Evolutionary conservation across 768 basidiomycete genomes (phyloP).

Genomic region (Psilocybe subaeruginosa): DNA sequence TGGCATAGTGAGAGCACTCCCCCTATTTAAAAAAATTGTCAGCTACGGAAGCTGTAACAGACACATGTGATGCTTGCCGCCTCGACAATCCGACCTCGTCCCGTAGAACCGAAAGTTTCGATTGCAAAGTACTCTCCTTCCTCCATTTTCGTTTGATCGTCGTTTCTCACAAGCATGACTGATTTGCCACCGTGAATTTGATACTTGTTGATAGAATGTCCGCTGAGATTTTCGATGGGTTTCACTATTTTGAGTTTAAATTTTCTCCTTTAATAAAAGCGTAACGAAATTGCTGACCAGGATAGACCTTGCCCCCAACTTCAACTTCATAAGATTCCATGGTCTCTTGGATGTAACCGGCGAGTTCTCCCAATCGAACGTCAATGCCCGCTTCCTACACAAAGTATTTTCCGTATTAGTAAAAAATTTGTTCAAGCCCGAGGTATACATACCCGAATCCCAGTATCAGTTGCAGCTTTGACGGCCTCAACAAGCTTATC

Average conservation of each 20-base stretch:
- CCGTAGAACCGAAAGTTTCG: constrained; percentile 98
- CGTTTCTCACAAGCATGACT: constrained; percentile 85
- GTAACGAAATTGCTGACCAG: constrained; percentile 52
- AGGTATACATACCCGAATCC: constrained; percentile 62
- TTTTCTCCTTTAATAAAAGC: not conserved
- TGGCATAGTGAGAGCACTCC: constrained; percentile 93
- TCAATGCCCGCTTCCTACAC: constrained; percentile 94
- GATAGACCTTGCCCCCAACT: constrained; percentile 80
- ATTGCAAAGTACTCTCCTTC: constrained; percentile 99
- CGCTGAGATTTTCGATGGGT: constrained; percentile 90
- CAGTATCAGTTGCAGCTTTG: constrained; percentile 92
- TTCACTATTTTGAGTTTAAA: constrained; percentile 62
- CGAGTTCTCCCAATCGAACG: constrained; percentile 90
- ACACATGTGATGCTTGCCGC: constrained; percentile 45
- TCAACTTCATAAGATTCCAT: constrained; percentile 99
- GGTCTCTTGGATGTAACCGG: constrained; percentile 91
- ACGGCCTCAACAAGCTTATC: constrained; percentile 90
- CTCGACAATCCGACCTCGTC: constrained; percentile 86
- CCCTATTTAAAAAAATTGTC: constrained; percentile 52
- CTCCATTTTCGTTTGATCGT: constrained; percentile 96
- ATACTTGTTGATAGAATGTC: constrained; percentile 90
- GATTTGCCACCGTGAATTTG: constrained; percentile 96
- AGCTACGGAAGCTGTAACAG: not conserved
- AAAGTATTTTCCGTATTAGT: not conserved
- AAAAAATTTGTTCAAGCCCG: not conserved